Evolutionary conservation across 75 land plant species (phyloP), one percentile per base, ranked within the genome.

Genomic region (Pinus tabuliformis): DNA sequence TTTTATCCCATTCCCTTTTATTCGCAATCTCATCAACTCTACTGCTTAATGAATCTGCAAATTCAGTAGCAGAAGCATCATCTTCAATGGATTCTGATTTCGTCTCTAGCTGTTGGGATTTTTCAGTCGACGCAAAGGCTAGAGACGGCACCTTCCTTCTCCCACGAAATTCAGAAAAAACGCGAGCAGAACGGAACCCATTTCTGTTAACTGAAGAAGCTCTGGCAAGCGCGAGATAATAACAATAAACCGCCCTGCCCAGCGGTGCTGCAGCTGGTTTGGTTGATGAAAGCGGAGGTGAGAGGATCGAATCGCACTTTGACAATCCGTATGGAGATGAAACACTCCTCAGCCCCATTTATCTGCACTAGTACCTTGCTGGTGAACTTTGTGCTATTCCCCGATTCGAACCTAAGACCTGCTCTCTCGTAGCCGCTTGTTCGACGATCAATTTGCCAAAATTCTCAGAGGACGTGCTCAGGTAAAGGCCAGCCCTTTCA

Each of bases 1-100:
- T n/a, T 24, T n/a, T n/a, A 62, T n/a, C n/a, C 86, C 89, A 88
- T 86, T 79, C 81, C 9, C 70, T 81, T 36, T 70, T 21, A 22
- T 73, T 81, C 30, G 71, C 39, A 22, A 39, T 86, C 77, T 92
- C 81, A 45, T 72, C 62, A 75, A 79, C 39, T 1, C 77, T 76
- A 2, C 24, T 56, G 6, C 78, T 70, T 56, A 60, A 62, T 21
- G 78, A 59, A 66, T 59, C 24, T 22, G 58, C 73, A 22, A 57
- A 58, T 52, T 62, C 75, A 71, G 70, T 75, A 73, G 80, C 70
- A 72, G 22, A 11, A 14, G 21, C 22, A 9, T 9, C 28, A 33
- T 15, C 71, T 14, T 33, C 39, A n/a, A 17, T 12, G 8, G 15
- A 13, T 24, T n/a, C 63, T 24, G 24, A 8, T 62, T 62, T 18